Evolutionary conservation across 1,284 basidiomycete species (phyloP).

Genomic region (Puccinia novopanici): DNA sequence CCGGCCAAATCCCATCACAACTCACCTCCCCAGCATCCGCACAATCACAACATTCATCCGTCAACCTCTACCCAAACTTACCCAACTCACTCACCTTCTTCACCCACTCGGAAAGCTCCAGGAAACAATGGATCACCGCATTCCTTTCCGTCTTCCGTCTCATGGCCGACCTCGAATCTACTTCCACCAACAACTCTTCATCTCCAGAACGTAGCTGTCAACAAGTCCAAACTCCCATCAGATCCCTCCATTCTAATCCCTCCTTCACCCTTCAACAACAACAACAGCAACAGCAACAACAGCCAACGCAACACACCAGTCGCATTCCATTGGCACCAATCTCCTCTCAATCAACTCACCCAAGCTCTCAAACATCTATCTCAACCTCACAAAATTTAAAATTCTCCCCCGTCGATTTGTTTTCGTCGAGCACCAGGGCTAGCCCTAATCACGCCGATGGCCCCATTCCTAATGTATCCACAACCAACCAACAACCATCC

Average conservation of each 20-base stretch:
- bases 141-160: conserved; percentile 11
- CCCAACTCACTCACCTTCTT: conserved; percentile 18
- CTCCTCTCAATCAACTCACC: conserved; percentile 1
- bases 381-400: neutral
- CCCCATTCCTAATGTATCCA: neutral
- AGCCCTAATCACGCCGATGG: neutral
- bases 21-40: neutral
- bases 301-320: conserved; percentile 10
- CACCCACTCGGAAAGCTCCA: conserved; percentile 10
- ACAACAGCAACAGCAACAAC: neutral
- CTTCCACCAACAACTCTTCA: neutral
- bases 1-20: neutral
- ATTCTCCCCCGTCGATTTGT: neutral
- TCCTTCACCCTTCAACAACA: neutral
- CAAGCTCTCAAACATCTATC: neutral
- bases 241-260: neutral
- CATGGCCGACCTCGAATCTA: conserved; percentile 17
- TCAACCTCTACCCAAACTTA: conserved; percentile 1
- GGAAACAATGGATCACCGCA: neutral
- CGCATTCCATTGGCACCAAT: conserved; percentile 16
- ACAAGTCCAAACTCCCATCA: conserved; percentile 20
- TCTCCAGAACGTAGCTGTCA: no score
- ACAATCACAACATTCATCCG: neutral
- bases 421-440: neutral
- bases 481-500: neutral